Percentiles rank a stretch among this genome's conserved stretches.
phyloP scores from a whole-genome alignment of 2,329 filamentous ascomycete species.

The Diaporthe citrichinensis region DNA sequence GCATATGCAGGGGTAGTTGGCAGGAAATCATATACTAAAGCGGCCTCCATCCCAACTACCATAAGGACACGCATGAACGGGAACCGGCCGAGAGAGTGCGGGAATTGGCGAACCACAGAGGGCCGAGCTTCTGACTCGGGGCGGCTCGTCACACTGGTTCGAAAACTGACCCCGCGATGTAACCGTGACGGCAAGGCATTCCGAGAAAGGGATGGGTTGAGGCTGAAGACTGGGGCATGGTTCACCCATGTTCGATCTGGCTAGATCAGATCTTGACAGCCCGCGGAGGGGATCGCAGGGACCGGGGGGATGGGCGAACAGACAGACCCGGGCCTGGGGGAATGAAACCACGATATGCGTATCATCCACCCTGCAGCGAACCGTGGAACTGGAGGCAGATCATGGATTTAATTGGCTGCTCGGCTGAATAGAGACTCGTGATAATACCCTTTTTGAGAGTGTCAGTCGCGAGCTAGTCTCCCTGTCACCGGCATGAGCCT shows the following conservation, averaged over 20 bases:
- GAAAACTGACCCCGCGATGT: slow-evolving; percentile 20
- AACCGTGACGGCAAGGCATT: slow-evolving; percentile 26
- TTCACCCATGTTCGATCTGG: slow-evolving; percentile 5
- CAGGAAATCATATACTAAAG: slow-evolving; percentile 29
- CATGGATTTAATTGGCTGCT: slow-evolving; percentile 12
- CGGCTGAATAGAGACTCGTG: not conserved
- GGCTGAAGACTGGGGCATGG: slow-evolving; percentile 20
- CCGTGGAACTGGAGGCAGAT: slow-evolving; percentile 2
- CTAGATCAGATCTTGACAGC: slow-evolving; percentile 25
- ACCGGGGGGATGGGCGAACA: not conserved
- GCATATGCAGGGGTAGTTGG: slow-evolving; percentile 27
- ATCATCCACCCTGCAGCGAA: slow-evolving; percentile 14
- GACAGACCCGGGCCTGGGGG: slow-evolving; percentile 2
- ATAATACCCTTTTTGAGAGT: slow-evolving; percentile 35
- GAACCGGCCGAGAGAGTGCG: slow-evolving; percentile 15
- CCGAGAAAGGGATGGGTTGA: slow-evolving; percentile 29
- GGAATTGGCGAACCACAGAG: slow-evolving; percentile 12
- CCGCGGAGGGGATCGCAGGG: not conserved
- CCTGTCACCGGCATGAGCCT: slow-evolving; percentile 23
- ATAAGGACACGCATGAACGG: slow-evolving; percentile 8
- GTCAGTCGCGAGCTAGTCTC: slow-evolving; percentile 25
- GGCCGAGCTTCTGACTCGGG: slow-evolving; percentile 16
- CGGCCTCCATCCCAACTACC: slow-evolving; percentile 12
- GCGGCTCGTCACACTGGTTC: slow-evolving; percentile 16
- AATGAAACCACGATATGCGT: slow-evolving; percentile 17